Conservation (phyloP, 768 basidiomycete genomes). For the Arthromyces matolae region DNA sequence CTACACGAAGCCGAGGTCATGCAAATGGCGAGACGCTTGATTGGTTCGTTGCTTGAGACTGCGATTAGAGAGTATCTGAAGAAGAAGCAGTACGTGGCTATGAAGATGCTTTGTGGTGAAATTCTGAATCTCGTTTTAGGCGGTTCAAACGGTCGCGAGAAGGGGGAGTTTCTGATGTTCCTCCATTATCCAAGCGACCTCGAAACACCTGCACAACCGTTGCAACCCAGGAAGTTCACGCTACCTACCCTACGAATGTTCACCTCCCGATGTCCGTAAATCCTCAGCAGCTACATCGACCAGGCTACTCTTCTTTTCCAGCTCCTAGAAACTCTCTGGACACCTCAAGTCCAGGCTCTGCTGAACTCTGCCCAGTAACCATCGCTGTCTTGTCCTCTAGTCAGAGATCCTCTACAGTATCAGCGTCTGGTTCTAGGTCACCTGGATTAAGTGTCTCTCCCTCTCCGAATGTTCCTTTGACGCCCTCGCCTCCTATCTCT, state of each 20-base stretch:
- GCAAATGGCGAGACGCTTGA: not conserved
- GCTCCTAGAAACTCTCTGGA: too few species aligned
- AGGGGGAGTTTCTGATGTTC: too few species aligned
- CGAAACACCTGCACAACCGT: too few species aligned
- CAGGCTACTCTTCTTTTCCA: too few species aligned
- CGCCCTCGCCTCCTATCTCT: not conserved
- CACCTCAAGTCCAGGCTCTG: too few species aligned
- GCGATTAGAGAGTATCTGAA: not conserved
- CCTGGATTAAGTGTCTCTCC: not conserved
- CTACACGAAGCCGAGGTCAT: slow-evolving; percentile 1
- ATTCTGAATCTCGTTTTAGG: not conserved
- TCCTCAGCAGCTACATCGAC: too few species aligned
- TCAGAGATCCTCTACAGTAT: not conserved
- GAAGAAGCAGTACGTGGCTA: not conserved
- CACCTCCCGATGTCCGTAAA: too few species aligned
- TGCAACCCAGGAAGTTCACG: too few species aligned
- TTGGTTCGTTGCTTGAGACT: not conserved
- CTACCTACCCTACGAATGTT: too few species aligned
- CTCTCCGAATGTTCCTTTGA: not conserved
- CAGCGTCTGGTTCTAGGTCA: not conserved
- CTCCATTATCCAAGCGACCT: too few species aligned
- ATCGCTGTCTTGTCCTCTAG: not conserved
- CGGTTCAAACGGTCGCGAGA: not conserved
- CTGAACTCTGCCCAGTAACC: too few species aligned
- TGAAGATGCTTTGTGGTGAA: not conserved